Evolutionary conservation across 345 rosid genomes (phyloP).

Genomic region (Lepidium aucheri): DNA sequence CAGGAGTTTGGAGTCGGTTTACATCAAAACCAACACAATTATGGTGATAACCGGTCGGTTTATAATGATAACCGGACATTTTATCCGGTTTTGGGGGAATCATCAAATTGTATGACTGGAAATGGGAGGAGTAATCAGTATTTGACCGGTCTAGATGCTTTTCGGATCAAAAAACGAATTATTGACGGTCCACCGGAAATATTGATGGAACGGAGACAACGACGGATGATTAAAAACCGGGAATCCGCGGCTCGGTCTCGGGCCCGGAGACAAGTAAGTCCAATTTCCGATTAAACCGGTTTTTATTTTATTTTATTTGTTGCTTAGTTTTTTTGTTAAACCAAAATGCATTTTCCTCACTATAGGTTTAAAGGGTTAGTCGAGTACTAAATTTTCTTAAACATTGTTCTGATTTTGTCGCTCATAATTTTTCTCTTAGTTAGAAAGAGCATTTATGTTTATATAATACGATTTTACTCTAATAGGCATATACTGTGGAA

Average conservation of each 20-base stretch:
- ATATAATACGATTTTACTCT: not conserved
- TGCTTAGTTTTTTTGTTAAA: too few species aligned
- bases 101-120: constrained; percentile 23
- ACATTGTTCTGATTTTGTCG: too few species aligned
- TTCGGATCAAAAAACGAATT: constrained; percentile 41
- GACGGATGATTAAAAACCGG: constrained; percentile 86
- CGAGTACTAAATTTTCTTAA: too few species aligned
- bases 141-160: constrained; percentile 27
- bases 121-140: constrained; percentile 28
- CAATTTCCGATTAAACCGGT: not conserved
- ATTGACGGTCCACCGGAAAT: constrained; percentile 66
- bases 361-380: too few species aligned
- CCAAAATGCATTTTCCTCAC: too few species aligned
- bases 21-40: constrained; percentile 19
- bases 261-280: constrained; percentile 77
- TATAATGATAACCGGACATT: constrained; percentile 18
- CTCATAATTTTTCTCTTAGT: too few species aligned
- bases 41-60: constrained; percentile 28
- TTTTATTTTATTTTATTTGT: too few species aligned
- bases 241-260: constrained; percentile 96
- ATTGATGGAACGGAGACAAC: constrained; percentile 70
- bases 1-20: constrained; percentile 31
- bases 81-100: constrained; percentile 33
- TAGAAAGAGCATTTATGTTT: too few species aligned
- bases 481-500: constrained; percentile 86